Evolutionary conservation across 202 grass and related monocot species (phyloP).

Genomic region (Hordeum pubiflorum): DNA sequence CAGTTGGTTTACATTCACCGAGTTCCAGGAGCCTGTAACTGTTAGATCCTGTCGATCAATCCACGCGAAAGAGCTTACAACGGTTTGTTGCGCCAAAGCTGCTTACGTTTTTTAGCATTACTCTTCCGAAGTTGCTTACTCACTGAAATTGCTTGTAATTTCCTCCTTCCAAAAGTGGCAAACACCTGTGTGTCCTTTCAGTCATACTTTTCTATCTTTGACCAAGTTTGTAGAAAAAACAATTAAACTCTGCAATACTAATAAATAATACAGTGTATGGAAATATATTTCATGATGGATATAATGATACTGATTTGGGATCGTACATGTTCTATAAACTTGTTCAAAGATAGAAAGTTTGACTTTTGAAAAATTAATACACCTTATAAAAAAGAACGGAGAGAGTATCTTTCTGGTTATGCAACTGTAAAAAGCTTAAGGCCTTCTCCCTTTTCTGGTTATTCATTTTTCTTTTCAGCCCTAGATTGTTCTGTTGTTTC

Average conservation of each 20-base stretch:
- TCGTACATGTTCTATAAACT: background rate
- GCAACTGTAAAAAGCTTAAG: conserved; percentile 13
- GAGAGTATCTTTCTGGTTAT: background rate
- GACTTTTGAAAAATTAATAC: background rate
- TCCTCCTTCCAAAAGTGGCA: conserved; percentile 3
- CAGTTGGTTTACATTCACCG: conserved; percentile 94
- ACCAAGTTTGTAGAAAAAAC: no score
- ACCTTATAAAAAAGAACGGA: background rate
- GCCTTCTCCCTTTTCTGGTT: background rate
- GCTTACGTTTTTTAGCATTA: conserved; percentile 8
- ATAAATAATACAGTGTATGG: no score
- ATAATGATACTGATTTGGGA: background rate
- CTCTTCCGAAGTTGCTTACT: background rate
- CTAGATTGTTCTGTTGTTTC: background rate
- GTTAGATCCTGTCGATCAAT: conserved; percentile 61
- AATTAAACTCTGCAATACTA: no score
- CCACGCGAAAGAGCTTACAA: conserved; percentile 81
- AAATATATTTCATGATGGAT: no score
- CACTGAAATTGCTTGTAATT: background rate
- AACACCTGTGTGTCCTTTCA: background rate
- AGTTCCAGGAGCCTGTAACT: conserved; percentile 75
- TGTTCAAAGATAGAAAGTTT: background rate
- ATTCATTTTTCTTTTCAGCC: conserved; percentile 3
- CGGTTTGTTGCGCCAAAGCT: conserved; percentile 40
- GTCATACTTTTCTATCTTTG: no score